These are phyloP conservation scores for Rubia tinctorum DNA, from an alignment of 305 asterid species.

Conservation along the genomic window DNA sequence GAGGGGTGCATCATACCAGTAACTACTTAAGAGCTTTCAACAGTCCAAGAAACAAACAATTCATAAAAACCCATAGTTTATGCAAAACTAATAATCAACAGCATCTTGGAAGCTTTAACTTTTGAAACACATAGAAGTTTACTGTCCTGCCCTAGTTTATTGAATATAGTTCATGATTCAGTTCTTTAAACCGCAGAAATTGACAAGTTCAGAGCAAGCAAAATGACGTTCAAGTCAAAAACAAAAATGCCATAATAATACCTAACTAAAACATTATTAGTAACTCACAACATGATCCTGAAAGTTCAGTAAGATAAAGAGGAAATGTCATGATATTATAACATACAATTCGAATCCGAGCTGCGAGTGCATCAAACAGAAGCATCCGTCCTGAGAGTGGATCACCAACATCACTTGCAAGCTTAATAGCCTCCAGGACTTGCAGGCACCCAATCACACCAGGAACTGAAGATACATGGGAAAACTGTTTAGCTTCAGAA, in stretches of 20 bases:
- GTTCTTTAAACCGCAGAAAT: not conserved
- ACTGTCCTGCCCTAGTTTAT: not conserved
- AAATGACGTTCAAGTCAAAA: not conserved
- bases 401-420: slow-evolving; percentile 78
- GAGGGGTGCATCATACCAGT: not conserved
- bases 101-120: not conserved
- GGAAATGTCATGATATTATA: not conserved
- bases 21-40: not conserved
- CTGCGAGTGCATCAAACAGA: slow-evolving; percentile 53
- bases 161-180: not conserved
- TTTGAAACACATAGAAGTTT: not conserved
- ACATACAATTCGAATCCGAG: slow-evolving; percentile 77
- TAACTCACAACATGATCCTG: not conserved
- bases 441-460: slow-evolving; percentile 95
- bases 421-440: slow-evolving; percentile 91
- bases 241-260: not conserved
- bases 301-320: slow-evolving; percentile 5
- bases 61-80: not conserved
- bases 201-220: not conserved
- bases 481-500: not conserved
- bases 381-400: slow-evolving; percentile 89
- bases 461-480: slow-evolving; percentile 53
- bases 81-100: not conserved
- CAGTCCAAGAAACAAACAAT: not conserved
- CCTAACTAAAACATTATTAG: not conserved